Conservation (phyloP, 306 rosid species). For the Glycine tomentella region DNA sequence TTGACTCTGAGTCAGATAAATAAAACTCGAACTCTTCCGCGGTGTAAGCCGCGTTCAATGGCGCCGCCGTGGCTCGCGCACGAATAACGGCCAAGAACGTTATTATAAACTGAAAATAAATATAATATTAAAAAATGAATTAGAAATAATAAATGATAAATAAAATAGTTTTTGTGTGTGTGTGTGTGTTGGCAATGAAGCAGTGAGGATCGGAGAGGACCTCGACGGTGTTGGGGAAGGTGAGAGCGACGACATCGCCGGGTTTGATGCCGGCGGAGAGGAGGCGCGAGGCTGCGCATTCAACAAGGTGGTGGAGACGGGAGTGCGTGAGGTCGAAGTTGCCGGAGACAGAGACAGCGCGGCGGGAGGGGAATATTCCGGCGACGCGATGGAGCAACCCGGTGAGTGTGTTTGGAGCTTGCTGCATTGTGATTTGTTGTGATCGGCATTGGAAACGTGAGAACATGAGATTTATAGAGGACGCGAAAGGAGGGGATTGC, state of each 20-base stretch:
- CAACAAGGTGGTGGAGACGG: constrained; percentile 60
- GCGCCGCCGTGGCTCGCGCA: constrained; percentile 33
- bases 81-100: constrained; percentile 12
- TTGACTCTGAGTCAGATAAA: constrained; percentile 17
- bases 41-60: constrained; percentile 30
- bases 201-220: constrained; percentile 35
- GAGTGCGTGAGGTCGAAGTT: constrained; percentile 60
- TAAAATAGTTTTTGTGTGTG: neutral
- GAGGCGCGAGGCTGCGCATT: constrained; percentile 62
- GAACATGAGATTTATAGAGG: neutral
- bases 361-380: constrained; percentile 51
- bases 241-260: constrained; percentile 74
- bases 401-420: constrained; percentile 51
- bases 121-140: neutral
- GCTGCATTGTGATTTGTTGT: constrained; percentile 53
- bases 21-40: constrained; percentile 27
- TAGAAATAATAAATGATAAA: neutral
- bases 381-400: constrained; percentile 58
- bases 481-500: too few relatives aligned
- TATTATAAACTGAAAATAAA: constrained; percentile 5
- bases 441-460: neutral
- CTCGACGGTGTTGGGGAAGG: constrained; percentile 74
- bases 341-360: constrained; percentile 68
- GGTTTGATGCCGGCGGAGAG: constrained; percentile 58
- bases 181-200: neutral